phyloP scores from a whole-genome alignment of 345 rosid genomes.

The Alliaria petiolata region DNA sequence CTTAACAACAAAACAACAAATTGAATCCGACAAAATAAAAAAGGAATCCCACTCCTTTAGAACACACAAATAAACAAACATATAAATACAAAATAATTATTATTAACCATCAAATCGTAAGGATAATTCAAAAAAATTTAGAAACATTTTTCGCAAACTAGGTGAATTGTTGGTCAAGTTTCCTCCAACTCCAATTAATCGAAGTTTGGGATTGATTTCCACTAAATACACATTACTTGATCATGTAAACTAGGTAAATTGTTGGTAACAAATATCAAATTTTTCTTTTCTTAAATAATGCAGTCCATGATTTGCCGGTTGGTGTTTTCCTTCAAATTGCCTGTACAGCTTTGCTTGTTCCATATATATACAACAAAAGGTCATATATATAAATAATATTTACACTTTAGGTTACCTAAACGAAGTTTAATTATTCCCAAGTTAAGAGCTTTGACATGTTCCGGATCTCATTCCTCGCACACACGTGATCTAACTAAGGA shows the following conservation, averaged over 20 bases:
- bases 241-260: too few relatives aligned
- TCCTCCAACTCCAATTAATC: background rate
- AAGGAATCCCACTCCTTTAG: slow-evolving; percentile 10
- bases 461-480: slow-evolving; percentile 1
- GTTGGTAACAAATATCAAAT: background rate
- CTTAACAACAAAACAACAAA: background rate
- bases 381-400: background rate
- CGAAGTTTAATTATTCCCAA: background rate
- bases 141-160: background rate
- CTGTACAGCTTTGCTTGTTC: background rate
- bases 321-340: background rate
- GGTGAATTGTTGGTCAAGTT: background rate
- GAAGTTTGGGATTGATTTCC: background rate
- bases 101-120: background rate
- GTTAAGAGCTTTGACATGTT: background rate
- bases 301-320: background rate
- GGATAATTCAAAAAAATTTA: background rate
- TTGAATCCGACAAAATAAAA: slow-evolving; percentile 5
- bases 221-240: background rate
- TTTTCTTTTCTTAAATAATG: background rate
- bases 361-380: background rate
- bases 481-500: background rate
- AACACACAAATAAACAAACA: slow-evolving; percentile 9
- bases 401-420: background rate
- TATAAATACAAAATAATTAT: background rate